Base-by-base conservation (phyloP, 176 grass and related monocot genomes). In the Oryza glaberrima region DNA sequence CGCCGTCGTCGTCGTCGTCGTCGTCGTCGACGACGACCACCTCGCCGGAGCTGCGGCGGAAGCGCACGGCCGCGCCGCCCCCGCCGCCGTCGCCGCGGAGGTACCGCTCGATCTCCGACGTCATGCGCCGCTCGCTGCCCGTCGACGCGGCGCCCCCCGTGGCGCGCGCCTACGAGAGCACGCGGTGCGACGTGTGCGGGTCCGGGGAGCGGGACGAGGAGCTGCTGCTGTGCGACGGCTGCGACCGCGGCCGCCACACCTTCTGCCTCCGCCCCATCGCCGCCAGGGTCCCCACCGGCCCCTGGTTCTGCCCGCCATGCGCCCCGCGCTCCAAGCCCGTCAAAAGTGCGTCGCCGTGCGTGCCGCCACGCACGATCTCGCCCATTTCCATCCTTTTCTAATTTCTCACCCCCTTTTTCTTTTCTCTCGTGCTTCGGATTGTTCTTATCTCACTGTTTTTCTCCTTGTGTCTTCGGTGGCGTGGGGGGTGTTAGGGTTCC, bases 251-350 rank as follows among this genome's bases (percentile, higher is more conserved):
- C 3, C 88, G 84, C 17, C 96, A 98, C 83, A 85, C 87, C 67
- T 98, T 81, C 88, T 98, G 93, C 75, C 89, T 96, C 74, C 91
- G 93, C 19, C 96, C 96, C 47, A 96, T 98, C 83, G 80, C 73
- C 78, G 87, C 91, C 73, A 89, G 84, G 86, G 90, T 94, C 89
- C 96, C 96, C 13, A 72, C 85, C 6, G 91, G 91, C 0, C 69
- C 87, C 3, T 98, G 96, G 93, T 81, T 91, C 80, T 98, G 96
- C 88, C 88, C 93, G 67, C 65, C 52, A 80, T 98, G 96, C 85
- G 67, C 58, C 15, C 89, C 79, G 26, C 47, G 44, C 49, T 66
- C 75, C 40, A 80, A 64, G 38, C 79, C 79, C 77, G 58, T 79
- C 58, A 87, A 76, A 52, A 90, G 96, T 98, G 84, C 70, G 77